These are phyloP conservation scores for Geotrichum restrictum DNA, from an alignment of 1,139 yeast species.

Conservation along the genomic window DNA sequence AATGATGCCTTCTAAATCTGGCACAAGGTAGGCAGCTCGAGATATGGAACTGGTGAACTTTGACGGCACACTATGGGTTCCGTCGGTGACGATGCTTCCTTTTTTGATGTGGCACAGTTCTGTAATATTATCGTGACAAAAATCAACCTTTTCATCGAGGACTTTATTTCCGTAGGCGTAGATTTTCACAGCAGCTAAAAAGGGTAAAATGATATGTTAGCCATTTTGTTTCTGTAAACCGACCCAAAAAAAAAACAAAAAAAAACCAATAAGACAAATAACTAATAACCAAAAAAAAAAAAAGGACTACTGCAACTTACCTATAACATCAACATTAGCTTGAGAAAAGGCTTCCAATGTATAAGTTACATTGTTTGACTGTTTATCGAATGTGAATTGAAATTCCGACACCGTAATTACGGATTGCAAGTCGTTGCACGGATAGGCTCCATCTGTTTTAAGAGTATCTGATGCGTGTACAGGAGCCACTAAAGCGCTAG, in stretches of 20 bases:
- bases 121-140: slow-evolving; percentile 31
- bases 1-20: slow-evolving; percentile 36
- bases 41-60: slow-evolving; percentile 31
- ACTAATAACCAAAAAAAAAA: slow-evolving; percentile 6
- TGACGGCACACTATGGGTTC: slow-evolving; percentile 33
- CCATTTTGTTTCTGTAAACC: no score
- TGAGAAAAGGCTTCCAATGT: slow-evolving; percentile 27
- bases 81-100: slow-evolving; percentile 29
- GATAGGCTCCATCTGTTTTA: slow-evolving; percentile 24
- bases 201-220: neutral
- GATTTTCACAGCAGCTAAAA: slow-evolving; percentile 27
- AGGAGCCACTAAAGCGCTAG: neutral
- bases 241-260: slow-evolving; percentile 1
- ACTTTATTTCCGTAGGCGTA: slow-evolving; percentile 33
- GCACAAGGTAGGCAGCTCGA: slow-evolving; percentile 33
- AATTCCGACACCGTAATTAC: slow-evolving; percentile 24
- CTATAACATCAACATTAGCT: slow-evolving; percentile 25
- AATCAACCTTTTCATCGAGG: slow-evolving; percentile 30
- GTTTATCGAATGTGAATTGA: slow-evolving; percentile 21
- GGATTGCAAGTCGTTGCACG: slow-evolving; percentile 20
- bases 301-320: slow-evolving; percentile 10
- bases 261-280: slow-evolving; percentile 1
- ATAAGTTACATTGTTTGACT: slow-evolving; percentile 27
- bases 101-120: slow-evolving; percentile 35
- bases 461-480: slow-evolving; percentile 12